Conservation (phyloP, 2,329 filamentous ascomycete species). For the Diaporthe longicolla region DNA sequence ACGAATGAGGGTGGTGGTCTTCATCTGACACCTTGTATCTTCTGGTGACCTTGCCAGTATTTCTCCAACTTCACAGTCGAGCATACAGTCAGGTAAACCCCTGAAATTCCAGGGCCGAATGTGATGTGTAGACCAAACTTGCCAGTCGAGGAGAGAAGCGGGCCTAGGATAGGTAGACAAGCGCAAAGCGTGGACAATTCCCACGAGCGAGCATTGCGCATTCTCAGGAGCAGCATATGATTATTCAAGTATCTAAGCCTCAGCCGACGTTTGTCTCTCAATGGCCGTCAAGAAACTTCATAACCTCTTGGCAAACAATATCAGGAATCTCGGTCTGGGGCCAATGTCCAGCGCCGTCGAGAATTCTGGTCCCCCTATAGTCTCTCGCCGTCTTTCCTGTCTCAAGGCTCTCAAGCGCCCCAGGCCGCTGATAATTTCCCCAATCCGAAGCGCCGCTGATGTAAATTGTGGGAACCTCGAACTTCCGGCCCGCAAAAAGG, state of each 20-base stretch:
- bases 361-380: conserved; percentile 65
- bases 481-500: conserved; percentile 71
- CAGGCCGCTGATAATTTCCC: conserved; percentile 78
- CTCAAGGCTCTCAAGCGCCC: conserved; percentile 67
- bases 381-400: conserved; percentile 66
- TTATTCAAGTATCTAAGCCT: not conserved
- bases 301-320: conserved; percentile 18
- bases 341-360: conserved; percentile 78
- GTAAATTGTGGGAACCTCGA: conserved; percentile 73
- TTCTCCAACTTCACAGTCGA: too few species aligned
- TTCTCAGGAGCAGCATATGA: not conserved
- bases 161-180: too few species aligned
- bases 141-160: too few species aligned
- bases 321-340: conserved; percentile 58
- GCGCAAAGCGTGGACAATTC: not conserved
- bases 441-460: conserved; percentile 75
- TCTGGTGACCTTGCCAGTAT: too few species aligned
- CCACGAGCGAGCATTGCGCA: not conserved
- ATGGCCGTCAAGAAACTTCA: not conserved
- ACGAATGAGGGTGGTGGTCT: too few species aligned
- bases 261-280: not conserved
- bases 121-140: too few species aligned
- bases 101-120: too few species aligned
- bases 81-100: too few species aligned
- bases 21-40: too few species aligned